Evolutionary conservation across 2,329 filamentous ascomycete genomes (phyloP).

Genomic region (Phialophora verrucosa): DNA sequence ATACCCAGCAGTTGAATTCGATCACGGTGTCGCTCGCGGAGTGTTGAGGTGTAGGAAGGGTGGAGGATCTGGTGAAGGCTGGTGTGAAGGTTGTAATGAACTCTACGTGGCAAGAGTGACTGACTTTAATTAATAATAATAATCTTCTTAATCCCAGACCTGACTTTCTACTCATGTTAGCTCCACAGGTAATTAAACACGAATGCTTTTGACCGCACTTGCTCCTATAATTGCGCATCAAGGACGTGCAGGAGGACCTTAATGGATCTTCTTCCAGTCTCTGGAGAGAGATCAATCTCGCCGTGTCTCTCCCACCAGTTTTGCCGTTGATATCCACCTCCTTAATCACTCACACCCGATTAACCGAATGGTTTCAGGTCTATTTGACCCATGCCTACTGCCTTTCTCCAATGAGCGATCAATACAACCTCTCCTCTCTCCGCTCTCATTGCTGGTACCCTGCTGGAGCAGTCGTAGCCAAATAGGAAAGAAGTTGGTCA

Average conservation of each 20-base stretch:
- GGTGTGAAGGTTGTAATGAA: background rate
- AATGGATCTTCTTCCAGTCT: too few relatives aligned
- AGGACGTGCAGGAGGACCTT: too few relatives aligned
- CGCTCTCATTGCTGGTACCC: background rate
- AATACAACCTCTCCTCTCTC: background rate
- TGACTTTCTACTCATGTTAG: background rate
- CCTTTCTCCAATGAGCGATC: background rate
- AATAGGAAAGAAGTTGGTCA: background rate
- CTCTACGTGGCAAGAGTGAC: background rate
- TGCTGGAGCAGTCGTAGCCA: background rate
- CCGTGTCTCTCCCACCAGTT: too few relatives aligned
- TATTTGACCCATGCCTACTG: too few relatives aligned
- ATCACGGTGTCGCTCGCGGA: background rate
- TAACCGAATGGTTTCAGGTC: too few relatives aligned
- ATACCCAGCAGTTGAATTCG: background rate
- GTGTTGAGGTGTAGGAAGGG: background rate
- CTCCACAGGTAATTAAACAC: background rate
- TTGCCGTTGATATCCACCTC: too few relatives aligned
- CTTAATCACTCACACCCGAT: too few relatives aligned
- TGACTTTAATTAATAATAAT: background rate
- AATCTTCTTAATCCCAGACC: background rate
- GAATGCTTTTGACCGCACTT: too few relatives aligned
- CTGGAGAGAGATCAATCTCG: too few relatives aligned
- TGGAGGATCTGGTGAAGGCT: background rate
- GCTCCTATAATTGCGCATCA: too few relatives aligned